Evolutionary conservation across 2,329 filamentous ascomycete genomes (phyloP).

Genomic region (Paracorniculantispora psalliotae): DNA sequence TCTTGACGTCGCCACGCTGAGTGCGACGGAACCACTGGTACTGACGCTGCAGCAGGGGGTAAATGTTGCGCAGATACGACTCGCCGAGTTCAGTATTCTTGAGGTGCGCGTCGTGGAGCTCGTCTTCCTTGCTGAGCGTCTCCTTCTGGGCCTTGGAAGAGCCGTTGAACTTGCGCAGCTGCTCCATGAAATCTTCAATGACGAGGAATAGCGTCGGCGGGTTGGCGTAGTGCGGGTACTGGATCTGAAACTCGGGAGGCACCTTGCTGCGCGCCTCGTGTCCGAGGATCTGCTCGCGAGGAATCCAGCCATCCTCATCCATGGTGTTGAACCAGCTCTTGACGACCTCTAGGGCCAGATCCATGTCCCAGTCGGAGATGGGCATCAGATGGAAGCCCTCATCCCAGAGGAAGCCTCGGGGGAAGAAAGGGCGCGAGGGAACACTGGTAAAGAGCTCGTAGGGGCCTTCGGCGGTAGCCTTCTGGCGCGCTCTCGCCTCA

Average conservation of each 20-base stretch:
- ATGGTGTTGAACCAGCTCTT: slow-evolving; percentile 95
- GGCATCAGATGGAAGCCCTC: slow-evolving; percentile 94
- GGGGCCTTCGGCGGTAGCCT: slow-evolving; percentile 70
- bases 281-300: slow-evolving; percentile 90
- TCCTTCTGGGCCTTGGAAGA: slow-evolving; percentile 40
- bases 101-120: slow-evolving; percentile 59
- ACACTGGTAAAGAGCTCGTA: slow-evolving; percentile 87
- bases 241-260: slow-evolving; percentile 83
- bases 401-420: slow-evolving; percentile 94
- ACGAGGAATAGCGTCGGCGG: slow-evolving; percentile 92
- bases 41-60: slow-evolving; percentile 81
- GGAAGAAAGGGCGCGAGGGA: slow-evolving; percentile 92
- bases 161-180: slow-evolving; percentile 56
- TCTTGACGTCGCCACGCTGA: slow-evolving; percentile 82
- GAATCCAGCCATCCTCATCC: slow-evolving; percentile 97
- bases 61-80: slow-evolving; percentile 69
- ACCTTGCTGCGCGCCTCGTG: slow-evolving; percentile 92
- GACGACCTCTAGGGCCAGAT: slow-evolving; percentile 80
- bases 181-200: slow-evolving; percentile 77
- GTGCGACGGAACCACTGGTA: slow-evolving; percentile 95
- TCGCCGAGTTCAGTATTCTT: slow-evolving; percentile 63
- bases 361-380: slow-evolving; percentile 89
- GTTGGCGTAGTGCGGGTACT: slow-evolving; percentile 97
- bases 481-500: slow-evolving; percentile 64
- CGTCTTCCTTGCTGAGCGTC: slow-evolving; percentile 36